Conservation (phyloP, 2,329 filamentous ascomycete species). For the Boeremia lycopersici region DNA sequence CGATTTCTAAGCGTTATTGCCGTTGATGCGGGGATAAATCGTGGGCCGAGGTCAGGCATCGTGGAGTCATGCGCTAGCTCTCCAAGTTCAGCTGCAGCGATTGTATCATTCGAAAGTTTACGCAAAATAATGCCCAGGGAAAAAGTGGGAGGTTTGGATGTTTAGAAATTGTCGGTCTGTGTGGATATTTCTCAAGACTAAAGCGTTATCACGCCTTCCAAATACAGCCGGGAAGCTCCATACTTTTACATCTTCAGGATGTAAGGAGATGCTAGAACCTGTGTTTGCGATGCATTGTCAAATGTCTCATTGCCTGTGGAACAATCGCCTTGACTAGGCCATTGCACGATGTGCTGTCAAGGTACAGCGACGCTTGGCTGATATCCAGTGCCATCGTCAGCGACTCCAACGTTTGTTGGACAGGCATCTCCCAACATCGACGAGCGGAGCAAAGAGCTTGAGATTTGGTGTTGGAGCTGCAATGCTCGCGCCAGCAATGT, state of each 20-base stretch:
- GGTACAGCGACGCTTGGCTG: background rate
- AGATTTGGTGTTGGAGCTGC: background rate
- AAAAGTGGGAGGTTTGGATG: too few species aligned
- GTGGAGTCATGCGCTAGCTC: slow-evolving; percentile 3
- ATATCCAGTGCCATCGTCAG: background rate
- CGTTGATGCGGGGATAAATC: slow-evolving; percentile 30
- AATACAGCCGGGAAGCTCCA: too few species aligned
- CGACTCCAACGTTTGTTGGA: background rate
- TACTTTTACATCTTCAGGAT: too few species aligned
- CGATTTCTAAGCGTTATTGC: slow-evolving; percentile 35
- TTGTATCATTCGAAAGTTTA: background rate
- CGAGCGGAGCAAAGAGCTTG: background rate
- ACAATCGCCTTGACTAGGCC: background rate
- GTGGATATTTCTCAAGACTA: too few species aligned
- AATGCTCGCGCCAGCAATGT: background rate
- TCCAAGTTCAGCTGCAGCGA: background rate
- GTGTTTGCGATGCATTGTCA: background rate
- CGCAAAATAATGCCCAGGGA: background rate
- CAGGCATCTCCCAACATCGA: background rate
- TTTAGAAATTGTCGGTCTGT: too few species aligned
- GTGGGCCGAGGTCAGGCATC: slow-evolving; percentile 35
- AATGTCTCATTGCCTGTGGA: background rate
- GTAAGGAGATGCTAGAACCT: background rate
- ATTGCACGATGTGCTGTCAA: background rate
- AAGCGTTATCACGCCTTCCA: too few species aligned